Evolutionary conservation across 2,329 filamentous ascomycete genomes (phyloP), one percentile per base, ranked within the genome.

Genomic region (Cladobotryum mycophilum): DNA sequence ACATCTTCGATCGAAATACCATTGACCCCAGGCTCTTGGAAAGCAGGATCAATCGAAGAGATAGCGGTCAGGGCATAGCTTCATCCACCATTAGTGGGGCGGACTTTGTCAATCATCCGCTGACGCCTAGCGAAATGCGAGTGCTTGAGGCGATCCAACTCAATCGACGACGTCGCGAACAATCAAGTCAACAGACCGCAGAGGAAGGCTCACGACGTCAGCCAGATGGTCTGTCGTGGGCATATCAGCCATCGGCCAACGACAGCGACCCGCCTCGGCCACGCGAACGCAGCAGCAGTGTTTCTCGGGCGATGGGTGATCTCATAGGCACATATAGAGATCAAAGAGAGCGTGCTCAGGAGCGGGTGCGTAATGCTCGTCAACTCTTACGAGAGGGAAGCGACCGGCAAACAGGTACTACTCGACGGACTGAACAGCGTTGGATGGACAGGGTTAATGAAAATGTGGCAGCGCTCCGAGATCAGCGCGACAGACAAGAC

Each of bases 121-220:
- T 80, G 30, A 77, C 73, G 2, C 54, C 73, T 1, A 77, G 80
- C 45, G 81, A 84, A 56, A 76, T 76, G 2, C 64, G 76, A 41
- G 76, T 82, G 1, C 64, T 83, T 3, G 78, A 82, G 52, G 78
- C 79, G 3, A 70, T 81, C 25, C 75, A 80, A 53, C 71, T 71
- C 30, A 74, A 78, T 47, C 75, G 80, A 34, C 72, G 76, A 20
- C 72, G 76, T 15, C 70, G 75, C 40, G 76, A 79, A 49, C 64
- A 75, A 60, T 53, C 61, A 45, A 56, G 58, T 41, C 58, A 66
- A 22, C 59, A 58, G 41, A 61, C 56, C 61, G 53, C 51, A 45
- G 58, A 60, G 48, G 48, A 64, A 56, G 54, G 56, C 42, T 49
- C 57, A 54, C 55, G 49, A 47, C 44, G 51, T 49, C 43, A 42